Evolutionary conservation across 768 basidiomycete species (phyloP).

Genomic region (Royoungia palumana): DNA sequence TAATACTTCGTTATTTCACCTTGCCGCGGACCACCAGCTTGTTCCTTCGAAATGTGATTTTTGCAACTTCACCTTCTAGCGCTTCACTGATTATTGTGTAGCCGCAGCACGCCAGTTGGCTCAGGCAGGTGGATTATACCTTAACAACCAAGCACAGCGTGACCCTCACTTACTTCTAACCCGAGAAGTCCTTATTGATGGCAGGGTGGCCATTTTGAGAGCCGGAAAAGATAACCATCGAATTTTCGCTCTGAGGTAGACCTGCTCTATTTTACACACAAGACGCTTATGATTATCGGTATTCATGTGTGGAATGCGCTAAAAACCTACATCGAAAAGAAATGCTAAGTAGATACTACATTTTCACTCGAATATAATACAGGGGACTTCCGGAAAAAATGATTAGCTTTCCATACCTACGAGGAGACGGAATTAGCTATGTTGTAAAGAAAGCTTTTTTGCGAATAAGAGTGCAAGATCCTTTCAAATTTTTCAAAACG

Average conservation of each 20-base stretch:
- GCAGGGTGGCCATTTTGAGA: conserved; percentile 59
- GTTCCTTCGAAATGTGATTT: conserved; percentile 61
- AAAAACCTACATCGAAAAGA: conserved; percentile 9
- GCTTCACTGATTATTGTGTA: conserved; percentile 27
- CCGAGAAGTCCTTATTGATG: conserved; percentile 53
- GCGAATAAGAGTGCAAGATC: conserved; percentile 21
- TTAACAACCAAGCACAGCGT: conserved; percentile 61
- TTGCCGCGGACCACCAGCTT: conserved; percentile 58
- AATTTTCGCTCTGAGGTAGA: conserved; percentile 44
- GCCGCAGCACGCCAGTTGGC: conserved; percentile 66
- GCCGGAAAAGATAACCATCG: conserved; percentile 72
- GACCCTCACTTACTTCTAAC: conserved; percentile 45
- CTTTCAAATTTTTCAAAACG: conserved; percentile 12
- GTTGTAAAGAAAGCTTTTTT: conserved; percentile 2
- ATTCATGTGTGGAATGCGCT: background rate
- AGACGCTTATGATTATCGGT: background rate
- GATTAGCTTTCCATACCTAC: background rate
- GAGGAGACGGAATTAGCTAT: background rate
- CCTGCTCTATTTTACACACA: background rate
- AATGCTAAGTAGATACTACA: background rate
- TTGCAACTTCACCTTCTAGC: background rate
- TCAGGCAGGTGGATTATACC: conserved; percentile 62
- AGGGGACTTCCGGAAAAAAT: background rate
- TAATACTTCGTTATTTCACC: conserved; percentile 51
- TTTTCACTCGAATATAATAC: background rate